Percentiles rank a stretch among this genome's conserved stretches.
Conservation (phyloP, 75 land plant species). For the Cupressus sempervirens region DNA sequence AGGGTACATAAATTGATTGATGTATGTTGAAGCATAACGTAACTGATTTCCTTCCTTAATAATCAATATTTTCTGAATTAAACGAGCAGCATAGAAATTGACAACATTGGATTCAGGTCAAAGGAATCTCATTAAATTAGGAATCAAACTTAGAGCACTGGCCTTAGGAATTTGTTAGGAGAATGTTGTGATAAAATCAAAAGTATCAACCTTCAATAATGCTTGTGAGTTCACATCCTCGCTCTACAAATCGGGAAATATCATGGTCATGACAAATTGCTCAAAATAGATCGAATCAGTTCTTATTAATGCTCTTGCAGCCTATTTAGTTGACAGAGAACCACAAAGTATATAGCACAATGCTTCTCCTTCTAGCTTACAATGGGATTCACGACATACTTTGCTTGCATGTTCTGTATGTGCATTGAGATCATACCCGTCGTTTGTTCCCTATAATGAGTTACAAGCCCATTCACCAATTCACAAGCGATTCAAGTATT, state of each 20-base stretch:
- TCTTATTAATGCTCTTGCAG: constrained; percentile 43
- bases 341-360: constrained; percentile 84
- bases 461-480: constrained; percentile 82
- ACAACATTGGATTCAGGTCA: constrained; percentile 86
- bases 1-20: constrained; percentile 44
- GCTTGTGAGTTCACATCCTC: constrained; percentile 66
- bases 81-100: constrained; percentile 95
- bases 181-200: constrained; percentile 88
- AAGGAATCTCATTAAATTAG: constrained; percentile 69
- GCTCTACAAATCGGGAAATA: constrained; percentile 76
- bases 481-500: constrained; percentile 97
- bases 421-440: constrained; percentile 49
- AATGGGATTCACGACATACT: constrained; percentile 57
- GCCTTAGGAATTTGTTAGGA: constrained; percentile 66
- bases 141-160: constrained; percentile 50
- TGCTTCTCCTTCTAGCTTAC: constrained; percentile 91
- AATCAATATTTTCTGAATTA: constrained; percentile 82
- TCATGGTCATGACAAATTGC: constrained; percentile 64
- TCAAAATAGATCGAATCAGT: constrained; percentile 74
- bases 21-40: constrained; percentile 53
- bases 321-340: constrained; percentile 74
- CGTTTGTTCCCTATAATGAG: constrained; percentile 71
- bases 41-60: constrained; percentile 73
- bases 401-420: constrained; percentile 51
- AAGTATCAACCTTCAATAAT: constrained; percentile 82